Conservation (phyloP, 140 eudicot species). For the Oenanthe javanica region DNA sequence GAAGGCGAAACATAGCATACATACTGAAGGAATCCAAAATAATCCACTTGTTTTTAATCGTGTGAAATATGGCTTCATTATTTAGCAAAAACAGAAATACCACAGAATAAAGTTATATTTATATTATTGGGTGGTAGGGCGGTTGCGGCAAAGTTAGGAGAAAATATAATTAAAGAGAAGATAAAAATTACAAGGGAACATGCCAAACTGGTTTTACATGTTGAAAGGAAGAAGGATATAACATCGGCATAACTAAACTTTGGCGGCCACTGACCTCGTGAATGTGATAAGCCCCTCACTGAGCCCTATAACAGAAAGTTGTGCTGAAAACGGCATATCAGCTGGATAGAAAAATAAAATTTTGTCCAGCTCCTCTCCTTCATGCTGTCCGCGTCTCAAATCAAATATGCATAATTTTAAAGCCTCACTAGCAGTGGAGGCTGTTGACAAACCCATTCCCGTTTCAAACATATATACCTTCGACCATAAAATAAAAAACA, state of each 20-base stretch:
- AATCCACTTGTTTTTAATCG: neutral
- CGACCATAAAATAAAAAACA: neutral
- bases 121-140: neutral
- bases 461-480: conserved; percentile 28
- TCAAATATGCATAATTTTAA: conserved; percentile 79
- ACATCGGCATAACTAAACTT: neutral
- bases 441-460: conserved; percentile 63
- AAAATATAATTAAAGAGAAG: neutral
- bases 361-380: conserved; percentile 95
- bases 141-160: neutral
- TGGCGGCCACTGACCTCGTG: conserved; percentile 54
- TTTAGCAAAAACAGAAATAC: neutral
- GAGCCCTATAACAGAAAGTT: conserved; percentile 89
- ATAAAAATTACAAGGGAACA: neutral
- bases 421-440: conserved; percentile 31
- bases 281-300: conserved; percentile 97
- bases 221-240: neutral
- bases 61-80: neutral
- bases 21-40: neutral
- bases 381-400: conserved; percentile 81
- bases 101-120: neutral
- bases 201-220: neutral
- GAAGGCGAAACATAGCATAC: neutral
- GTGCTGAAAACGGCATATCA: conserved; percentile 66
- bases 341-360: conserved; percentile 77